A percentile compares a stretch with the other conserved stretches of the same genome.
Conservation (phyloP, 257 asterid species). For the Petunia axillaris region DNA sequence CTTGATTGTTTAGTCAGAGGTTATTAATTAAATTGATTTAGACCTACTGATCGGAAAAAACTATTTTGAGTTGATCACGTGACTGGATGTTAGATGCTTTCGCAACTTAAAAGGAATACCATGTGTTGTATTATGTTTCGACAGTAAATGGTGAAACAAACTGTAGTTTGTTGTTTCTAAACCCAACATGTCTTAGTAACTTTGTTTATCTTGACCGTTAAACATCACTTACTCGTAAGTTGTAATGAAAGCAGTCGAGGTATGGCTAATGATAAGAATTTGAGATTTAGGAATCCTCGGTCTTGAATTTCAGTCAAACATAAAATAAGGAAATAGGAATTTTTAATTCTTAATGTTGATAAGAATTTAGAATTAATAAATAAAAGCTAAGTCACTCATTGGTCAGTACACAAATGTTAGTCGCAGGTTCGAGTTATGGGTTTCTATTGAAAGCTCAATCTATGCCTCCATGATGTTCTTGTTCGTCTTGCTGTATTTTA, state of each 20-base stretch:
- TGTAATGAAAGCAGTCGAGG: neutral
- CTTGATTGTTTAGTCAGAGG: conserved; percentile 6
- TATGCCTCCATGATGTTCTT: conserved; percentile 10
- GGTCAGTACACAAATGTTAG: neutral
- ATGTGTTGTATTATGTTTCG: neutral
- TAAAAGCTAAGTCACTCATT: neutral
- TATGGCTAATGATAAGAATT: neutral
- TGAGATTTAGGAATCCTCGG: neutral
- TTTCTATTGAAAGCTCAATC: neutral
- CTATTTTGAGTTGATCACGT: neutral
- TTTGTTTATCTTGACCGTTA: neutral
- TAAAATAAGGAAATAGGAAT: neutral
- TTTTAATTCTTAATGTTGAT: neutral
- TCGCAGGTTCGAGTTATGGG: neutral
- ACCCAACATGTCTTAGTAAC: neutral
- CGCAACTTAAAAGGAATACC: neutral
- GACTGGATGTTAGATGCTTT: conserved; percentile 6
- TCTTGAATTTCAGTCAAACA: neutral
- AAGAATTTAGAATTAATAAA: neutral
- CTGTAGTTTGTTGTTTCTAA: neutral
- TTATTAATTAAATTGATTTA: neutral
- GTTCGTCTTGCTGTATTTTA: neutral
- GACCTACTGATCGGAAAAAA: neutral
- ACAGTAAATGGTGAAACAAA: neutral
- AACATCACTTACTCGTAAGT: conserved; percentile 17